phyloP scores from a whole-genome alignment of 805 yeast species.

The Metschnikowia chrysomelidarum region DNA sequence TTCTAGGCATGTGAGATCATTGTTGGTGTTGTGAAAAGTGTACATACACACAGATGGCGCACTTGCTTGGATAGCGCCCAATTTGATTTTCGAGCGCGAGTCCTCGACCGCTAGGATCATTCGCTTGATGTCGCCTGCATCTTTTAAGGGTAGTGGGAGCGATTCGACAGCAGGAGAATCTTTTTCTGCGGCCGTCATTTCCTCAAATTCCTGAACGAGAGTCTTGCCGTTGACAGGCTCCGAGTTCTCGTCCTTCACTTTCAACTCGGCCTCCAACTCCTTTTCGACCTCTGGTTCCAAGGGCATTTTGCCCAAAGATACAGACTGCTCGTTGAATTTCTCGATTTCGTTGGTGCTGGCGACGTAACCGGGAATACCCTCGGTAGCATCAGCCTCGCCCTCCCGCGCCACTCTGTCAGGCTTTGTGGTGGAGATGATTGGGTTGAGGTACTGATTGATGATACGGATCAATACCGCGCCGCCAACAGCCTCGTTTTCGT shows the following conservation, averaged over 20 bases:
- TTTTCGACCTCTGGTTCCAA: constrained; percentile 79
- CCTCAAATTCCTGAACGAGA: constrained; percentile 65
- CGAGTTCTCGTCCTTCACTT: constrained; percentile 64
- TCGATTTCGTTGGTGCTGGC: constrained; percentile 50
- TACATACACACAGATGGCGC: constrained; percentile 97
- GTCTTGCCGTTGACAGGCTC: constrained; percentile 39
- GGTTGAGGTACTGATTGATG: constrained; percentile 77
- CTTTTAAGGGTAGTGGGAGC: constrained; percentile 83
- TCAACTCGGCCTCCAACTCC: constrained; percentile 82
- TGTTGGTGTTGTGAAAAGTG: constrained; percentile 93
- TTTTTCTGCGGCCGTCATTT: constrained; percentile 49
- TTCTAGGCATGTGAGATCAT: constrained; percentile 79
- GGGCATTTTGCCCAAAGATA: constrained; percentile 81
- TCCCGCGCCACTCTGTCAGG: constrained; percentile 42
- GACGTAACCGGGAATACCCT: constrained; percentile 49
- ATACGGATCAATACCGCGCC: constrained; percentile 84
- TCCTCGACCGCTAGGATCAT: constrained; percentile 80
- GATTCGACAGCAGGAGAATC: constrained; percentile 73
- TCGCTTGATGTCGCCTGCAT: constrained; percentile 73
- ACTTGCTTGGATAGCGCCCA: constrained; percentile 71
- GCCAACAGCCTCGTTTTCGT: constrained; percentile 89
- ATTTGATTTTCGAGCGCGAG: constrained; percentile 67
- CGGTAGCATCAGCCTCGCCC: constrained; percentile 50
- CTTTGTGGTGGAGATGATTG: constrained; percentile 39
- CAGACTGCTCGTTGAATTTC: constrained; percentile 65